phyloP scores from a whole-genome alignment of 345 rosid genomes.

The Heritiera littoralis region DNA sequence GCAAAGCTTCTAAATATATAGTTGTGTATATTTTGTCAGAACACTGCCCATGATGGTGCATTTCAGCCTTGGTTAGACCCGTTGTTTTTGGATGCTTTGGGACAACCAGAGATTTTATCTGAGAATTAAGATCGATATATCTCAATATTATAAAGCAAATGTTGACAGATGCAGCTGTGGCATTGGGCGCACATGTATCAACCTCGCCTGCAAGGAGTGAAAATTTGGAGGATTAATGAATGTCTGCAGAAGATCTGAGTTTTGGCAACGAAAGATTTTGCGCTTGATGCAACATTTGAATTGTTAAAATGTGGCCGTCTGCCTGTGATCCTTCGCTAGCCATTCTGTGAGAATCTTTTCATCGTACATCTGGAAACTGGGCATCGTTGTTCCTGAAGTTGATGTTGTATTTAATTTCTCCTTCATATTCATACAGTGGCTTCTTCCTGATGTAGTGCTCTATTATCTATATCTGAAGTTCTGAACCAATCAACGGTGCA shows the following conservation, averaged over 20 bases:
- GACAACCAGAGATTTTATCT: not conserved
- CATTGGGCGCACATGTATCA: not conserved
- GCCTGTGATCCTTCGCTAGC: not conserved
- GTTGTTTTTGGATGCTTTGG: constrained; percentile 27
- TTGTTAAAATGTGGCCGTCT: not conserved
- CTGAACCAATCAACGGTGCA: no score
- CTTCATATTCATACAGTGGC: constrained; percentile 40
- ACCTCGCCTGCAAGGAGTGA: not conserved
- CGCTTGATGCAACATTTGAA: not conserved
- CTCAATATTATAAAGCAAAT: not conserved
- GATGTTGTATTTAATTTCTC: constrained; percentile 91
- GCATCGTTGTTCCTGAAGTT: constrained; percentile 50
- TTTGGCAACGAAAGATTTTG: not conserved
- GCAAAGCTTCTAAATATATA: not conserved
- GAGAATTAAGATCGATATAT: no score
- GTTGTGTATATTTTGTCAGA: constrained; percentile 38
- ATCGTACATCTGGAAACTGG: constrained; percentile 37
- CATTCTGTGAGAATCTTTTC: constrained; percentile 5
- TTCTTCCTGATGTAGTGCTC: no score
- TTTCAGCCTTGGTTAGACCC: constrained; percentile 60
- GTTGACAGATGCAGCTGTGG: not conserved
- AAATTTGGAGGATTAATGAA: not conserved
- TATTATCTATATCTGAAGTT: no score
- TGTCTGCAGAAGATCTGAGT: not conserved
- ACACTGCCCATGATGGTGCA: constrained; percentile 43